Evolutionary conservation across 768 basidiomycete species (phyloP).

Genomic region (Pleurotus tuber-regium): DNA sequence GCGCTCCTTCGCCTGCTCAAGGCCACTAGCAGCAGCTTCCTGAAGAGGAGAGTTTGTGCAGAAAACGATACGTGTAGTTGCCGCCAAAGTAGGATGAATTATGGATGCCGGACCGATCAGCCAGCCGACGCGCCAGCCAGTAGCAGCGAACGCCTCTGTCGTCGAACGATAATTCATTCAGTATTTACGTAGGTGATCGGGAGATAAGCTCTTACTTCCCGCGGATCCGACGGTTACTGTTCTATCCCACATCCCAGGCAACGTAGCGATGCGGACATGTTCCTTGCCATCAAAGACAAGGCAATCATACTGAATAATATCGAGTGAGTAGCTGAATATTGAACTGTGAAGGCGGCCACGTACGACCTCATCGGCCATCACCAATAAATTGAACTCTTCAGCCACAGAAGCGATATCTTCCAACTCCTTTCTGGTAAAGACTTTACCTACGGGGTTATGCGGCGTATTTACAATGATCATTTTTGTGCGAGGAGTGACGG

Average conservation of each 20-base stretch:
- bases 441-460: constrained; percentile 98
- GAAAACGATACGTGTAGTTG: constrained; percentile 92
- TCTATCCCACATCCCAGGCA: constrained; percentile 99
- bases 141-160: constrained; percentile 92
- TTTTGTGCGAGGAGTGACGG: constrained; percentile 88
- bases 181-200: background rate
- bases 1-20: constrained; percentile 73
- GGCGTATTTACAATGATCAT: constrained; percentile 96
- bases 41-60: constrained; percentile 94
- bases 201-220: constrained; percentile 61
- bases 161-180: constrained; percentile 6
- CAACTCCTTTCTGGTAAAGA: constrained; percentile 83
- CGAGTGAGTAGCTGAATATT: background rate
- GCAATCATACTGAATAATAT: constrained; percentile 74
- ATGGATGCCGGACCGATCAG: constrained; percentile 84
- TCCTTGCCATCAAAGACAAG: constrained; percentile 86
- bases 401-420: constrained; percentile 84
- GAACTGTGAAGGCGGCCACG: constrained; percentile 24
- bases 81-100: constrained; percentile 84
- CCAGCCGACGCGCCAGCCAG: constrained; percentile 98
- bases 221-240: constrained; percentile 96
- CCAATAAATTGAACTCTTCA: constrained; percentile 87
- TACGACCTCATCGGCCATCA: constrained; percentile 97
- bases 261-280: constrained; percentile 87
- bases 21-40: constrained; percentile 88